Evolutionary conservation across 208 protist species (phyloP).

Genomic region (Zelonia costaricensis): DNA sequence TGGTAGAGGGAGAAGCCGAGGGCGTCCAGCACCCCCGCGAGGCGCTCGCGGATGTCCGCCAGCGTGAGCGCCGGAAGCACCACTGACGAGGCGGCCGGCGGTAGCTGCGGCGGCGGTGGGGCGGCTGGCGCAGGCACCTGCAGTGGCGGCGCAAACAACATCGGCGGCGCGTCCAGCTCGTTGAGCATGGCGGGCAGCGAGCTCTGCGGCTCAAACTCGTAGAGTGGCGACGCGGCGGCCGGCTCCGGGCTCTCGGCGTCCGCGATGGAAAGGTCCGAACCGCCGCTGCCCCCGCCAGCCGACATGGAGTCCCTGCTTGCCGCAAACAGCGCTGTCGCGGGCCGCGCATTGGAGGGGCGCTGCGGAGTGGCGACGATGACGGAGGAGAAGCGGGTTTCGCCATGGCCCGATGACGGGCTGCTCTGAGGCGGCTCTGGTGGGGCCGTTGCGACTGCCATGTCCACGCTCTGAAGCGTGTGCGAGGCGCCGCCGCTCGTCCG

Average conservation of each 20-base stretch:
- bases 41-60: conserved; percentile 45
- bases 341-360: too few relatives aligned
- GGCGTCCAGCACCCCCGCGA: conserved; percentile 80
- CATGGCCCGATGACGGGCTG: too few relatives aligned
- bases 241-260: not conserved
- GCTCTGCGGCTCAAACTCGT: not conserved
- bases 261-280: not conserved
- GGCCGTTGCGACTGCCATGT: too few relatives aligned
- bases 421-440: not conserved
- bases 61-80: conserved; percentile 19
- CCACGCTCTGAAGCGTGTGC: not conserved
- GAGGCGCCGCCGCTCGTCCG: not conserved
- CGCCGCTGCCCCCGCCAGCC: not conserved
- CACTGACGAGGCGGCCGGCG: too few relatives aligned
- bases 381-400: not conserved
- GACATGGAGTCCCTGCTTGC: not conserved
- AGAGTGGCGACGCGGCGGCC: not conserved
- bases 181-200: too few relatives aligned
- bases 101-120: not conserved
- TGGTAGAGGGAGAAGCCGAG: conserved; percentile 76
- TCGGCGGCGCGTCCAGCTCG: not conserved
- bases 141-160: not conserved
- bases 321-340: not conserved
- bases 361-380: too few relatives aligned
- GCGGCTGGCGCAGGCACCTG: not conserved